A percentile compares a stretch with the other conserved stretches of the same genome.
Conservation (phyloP, 805 yeast species). For the Starmerella sp. region DNA sequence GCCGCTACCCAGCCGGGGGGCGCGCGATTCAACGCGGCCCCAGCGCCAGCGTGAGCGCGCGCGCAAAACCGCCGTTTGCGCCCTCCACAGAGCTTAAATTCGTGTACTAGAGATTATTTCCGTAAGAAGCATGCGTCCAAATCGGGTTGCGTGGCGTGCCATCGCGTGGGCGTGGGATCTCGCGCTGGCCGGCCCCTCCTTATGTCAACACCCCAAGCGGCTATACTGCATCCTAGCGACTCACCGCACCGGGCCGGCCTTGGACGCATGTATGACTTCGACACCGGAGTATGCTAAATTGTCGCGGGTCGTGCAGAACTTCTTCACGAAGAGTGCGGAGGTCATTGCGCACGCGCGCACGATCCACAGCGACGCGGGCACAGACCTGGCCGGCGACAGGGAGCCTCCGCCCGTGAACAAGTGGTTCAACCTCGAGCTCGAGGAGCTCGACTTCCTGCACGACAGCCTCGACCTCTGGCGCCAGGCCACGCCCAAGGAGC, state of each 20-base stretch:
- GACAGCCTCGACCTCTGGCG: slow-evolving; percentile 63
- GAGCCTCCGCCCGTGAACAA: slow-evolving; percentile 18
- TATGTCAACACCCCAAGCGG: background rate
- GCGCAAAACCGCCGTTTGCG: no score
- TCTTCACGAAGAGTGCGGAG: slow-evolving; percentile 32
- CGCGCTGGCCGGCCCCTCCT: background rate
- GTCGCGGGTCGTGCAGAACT: slow-evolving; percentile 31
- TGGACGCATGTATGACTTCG: slow-evolving; percentile 11
- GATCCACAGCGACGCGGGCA: slow-evolving; percentile 12
- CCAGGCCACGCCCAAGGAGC: slow-evolving; percentile 18
- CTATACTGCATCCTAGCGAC: background rate
- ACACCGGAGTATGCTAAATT: slow-evolving; percentile 14
- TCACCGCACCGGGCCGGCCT: background rate
- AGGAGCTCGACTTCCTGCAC: slow-evolving; percentile 31
- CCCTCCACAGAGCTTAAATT: no score
- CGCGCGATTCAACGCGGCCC: no score
- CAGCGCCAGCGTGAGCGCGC: no score
- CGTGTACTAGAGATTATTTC: no score
- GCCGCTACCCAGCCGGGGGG: no score
- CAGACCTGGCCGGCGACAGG: slow-evolving; percentile 20
- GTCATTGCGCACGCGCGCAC: slow-evolving; percentile 26
- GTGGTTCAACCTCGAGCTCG: slow-evolving; percentile 34
- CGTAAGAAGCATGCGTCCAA: no score
- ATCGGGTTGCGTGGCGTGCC: background rate
- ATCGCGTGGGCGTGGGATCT: background rate